Evolutionary conservation across 768 basidiomycete species (phyloP).

Genomic region (Trametes elegans): DNA sequence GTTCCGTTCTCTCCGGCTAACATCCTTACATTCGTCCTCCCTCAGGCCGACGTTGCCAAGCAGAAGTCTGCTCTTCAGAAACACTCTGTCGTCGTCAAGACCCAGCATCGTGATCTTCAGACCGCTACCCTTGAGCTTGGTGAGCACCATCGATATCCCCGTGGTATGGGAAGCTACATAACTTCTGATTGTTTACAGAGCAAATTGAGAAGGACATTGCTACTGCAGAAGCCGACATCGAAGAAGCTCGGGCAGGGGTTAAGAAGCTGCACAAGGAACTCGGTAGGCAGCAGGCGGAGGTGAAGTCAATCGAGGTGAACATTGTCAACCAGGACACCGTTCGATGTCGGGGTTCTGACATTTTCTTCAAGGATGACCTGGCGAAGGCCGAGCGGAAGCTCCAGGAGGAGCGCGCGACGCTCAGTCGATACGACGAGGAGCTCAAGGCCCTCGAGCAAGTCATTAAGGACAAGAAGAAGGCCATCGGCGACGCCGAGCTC

Average conservation of each 20-base stretch:
- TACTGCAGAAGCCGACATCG: slow-evolving; percentile 41
- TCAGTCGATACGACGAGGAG: slow-evolving; percentile 87
- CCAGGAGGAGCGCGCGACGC: slow-evolving; percentile 81
- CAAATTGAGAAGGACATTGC: slow-evolving; percentile 78
- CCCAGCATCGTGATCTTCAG: slow-evolving; percentile 86
- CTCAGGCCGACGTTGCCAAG: slow-evolving; percentile 75
- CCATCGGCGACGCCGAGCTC: slow-evolving; percentile 65
- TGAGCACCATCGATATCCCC: slow-evolving; percentile 38
- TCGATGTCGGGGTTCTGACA: neutral
- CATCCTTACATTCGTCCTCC: neutral
- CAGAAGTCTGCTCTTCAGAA: slow-evolving; percentile 82
- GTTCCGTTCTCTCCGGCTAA: neutral
- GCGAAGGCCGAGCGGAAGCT: slow-evolving; percentile 69
- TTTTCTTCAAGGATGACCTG: slow-evolving; percentile 46
- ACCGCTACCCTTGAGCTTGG: slow-evolving; percentile 87
- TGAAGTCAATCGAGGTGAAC: slow-evolving; percentile 45
- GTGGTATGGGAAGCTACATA: too few relatives aligned
- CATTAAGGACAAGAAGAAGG: slow-evolving; percentile 79
- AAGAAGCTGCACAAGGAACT: slow-evolving; percentile 62
- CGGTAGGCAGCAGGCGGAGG: slow-evolving; percentile 50
- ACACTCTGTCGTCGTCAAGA: slow-evolving; percentile 78
- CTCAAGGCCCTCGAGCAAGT: slow-evolving; percentile 77
- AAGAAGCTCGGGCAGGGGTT: slow-evolving; percentile 46
- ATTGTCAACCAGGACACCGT: neutral
- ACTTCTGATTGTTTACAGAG: slow-evolving; percentile 44